Conservation (phyloP, 352 stramenopile genomes). For the Globisporangium paddicum region DNA sequence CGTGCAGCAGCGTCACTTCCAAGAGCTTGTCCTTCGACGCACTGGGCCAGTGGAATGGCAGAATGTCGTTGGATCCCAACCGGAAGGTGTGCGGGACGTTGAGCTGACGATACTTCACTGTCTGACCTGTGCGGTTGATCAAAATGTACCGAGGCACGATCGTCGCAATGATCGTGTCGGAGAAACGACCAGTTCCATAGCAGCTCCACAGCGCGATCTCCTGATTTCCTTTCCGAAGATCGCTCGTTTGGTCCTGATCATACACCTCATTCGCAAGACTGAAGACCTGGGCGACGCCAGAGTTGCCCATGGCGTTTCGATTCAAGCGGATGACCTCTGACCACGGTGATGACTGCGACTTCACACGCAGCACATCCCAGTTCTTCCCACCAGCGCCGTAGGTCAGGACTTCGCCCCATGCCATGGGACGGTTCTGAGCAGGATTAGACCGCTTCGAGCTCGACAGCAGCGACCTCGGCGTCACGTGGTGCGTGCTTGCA, state of each 20-base stretch:
- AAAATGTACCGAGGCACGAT: conserved; percentile 85
- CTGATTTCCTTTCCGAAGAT: conserved; percentile 61
- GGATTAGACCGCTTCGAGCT: conserved; percentile 74
- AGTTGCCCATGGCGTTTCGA: conserved; percentile 87
- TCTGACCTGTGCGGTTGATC: conserved; percentile 82
- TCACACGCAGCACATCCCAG: conserved; percentile 81
- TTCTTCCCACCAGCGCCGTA: conserved; percentile 75
- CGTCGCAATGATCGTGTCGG: conserved; percentile 84
- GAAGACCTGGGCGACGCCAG: conserved; percentile 81
- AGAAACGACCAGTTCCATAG: conserved; percentile 77
- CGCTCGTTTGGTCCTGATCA: conserved; percentile 52
- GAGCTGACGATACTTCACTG: conserved; percentile 82
- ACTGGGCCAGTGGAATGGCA: conserved; percentile 85
- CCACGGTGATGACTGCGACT: conserved; percentile 70
- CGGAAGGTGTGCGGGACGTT: conserved; percentile 72
- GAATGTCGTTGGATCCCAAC: conserved; percentile 64
- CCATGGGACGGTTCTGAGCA: conserved; percentile 72
- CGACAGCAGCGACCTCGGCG: conserved; percentile 63
- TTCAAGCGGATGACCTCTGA: conserved; percentile 84
- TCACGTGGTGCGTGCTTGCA: conserved; percentile 78
- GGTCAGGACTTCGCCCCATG: conserved; percentile 70
- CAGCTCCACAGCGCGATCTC: conserved; percentile 84
- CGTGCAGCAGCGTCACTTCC: conserved; percentile 80
- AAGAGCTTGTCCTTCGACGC: conserved; percentile 69
- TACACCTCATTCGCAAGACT: conserved; percentile 71